Evolutionary conservation across 768 basidiomycete species (phyloP).

Genomic region (Lyophyllum decastes): DNA sequence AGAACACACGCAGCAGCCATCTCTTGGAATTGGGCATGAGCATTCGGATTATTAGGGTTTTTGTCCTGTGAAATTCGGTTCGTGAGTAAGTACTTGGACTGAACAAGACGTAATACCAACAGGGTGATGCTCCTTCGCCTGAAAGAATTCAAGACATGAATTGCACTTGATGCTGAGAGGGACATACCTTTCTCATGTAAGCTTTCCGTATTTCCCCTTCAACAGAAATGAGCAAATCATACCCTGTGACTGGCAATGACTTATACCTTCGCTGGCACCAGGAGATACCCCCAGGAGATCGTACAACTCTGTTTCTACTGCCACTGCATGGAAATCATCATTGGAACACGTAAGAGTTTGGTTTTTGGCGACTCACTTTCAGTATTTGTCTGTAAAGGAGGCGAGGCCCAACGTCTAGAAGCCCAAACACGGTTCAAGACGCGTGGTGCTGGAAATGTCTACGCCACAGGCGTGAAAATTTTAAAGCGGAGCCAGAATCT

Average conservation of each 20-base stretch:
- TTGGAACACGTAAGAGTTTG: not conserved
- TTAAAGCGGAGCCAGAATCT: constrained; percentile 36
- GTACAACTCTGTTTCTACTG: constrained; percentile 80
- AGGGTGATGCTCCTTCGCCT: constrained; percentile 90
- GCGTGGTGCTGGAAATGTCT: constrained; percentile 4
- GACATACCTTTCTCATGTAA: constrained; percentile 84
- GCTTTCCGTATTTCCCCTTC: constrained; percentile 90
- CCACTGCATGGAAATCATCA: constrained; percentile 43
- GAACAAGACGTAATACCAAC: constrained; percentile 37
- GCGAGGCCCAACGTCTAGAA: not conserved
- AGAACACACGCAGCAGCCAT: constrained; percentile 80
- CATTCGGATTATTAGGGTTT: constrained; percentile 89
- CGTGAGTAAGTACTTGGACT: not conserved
- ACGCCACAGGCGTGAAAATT: constrained; percentile 24
- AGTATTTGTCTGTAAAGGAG: not conserved
- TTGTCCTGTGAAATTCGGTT: constrained; percentile 59
- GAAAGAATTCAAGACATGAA: constrained; percentile 19
- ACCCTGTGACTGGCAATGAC: constrained; percentile 1
- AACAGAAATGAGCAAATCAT: constrained; percentile 18
- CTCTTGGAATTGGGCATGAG: constrained; percentile 83
- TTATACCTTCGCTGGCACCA: constrained; percentile 68
- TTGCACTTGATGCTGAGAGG: constrained; percentile 12
- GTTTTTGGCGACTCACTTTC: constrained; percentile 1
- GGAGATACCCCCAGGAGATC: constrained; percentile 78
- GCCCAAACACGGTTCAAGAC: constrained; percentile 4